Percentiles rank a stretch among this genome's conserved stretches.
Conservation (phyloP, 176 grass and related monocot species). For the Aegilops speltoides region DNA sequence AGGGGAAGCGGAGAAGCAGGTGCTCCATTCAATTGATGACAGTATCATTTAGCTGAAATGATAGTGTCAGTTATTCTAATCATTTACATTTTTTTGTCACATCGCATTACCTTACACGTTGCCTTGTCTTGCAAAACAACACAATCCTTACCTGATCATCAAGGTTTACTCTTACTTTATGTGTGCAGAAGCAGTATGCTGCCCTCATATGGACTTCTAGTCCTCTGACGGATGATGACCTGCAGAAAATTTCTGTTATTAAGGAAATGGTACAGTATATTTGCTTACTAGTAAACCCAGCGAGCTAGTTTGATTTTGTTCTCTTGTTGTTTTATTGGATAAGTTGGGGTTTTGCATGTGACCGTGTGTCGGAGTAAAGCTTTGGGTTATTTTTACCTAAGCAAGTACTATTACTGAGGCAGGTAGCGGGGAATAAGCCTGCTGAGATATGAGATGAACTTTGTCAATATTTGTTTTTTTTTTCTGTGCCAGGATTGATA, state of each 20-base stretch:
- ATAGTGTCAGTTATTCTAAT: background rate
- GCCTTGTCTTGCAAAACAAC: background rate
- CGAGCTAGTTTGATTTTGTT: slow-evolving; percentile 1
- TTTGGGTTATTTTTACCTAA: background rate
- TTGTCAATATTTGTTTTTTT: background rate
- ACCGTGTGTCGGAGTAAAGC: background rate
- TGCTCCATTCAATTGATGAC: slow-evolving; percentile 19
- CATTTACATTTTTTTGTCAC: background rate
- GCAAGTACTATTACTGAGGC: background rate
- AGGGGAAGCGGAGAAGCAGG: slow-evolving; percentile 96
- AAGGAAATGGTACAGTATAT: slow-evolving; percentile 56
- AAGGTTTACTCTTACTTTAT: slow-evolving; percentile 18
- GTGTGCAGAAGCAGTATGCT: slow-evolving; percentile 79
- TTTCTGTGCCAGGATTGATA: background rate
- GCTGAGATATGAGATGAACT: background rate
- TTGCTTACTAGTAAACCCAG: background rate
- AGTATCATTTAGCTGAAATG: slow-evolving; percentile 12
- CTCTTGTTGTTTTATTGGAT: background rate
- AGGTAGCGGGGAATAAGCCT: background rate
- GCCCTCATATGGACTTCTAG: slow-evolving; percentile 91
- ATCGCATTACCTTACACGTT: background rate
- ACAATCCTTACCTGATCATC: background rate
- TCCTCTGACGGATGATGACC: slow-evolving; percentile 57
- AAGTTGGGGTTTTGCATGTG: background rate
- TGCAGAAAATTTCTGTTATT: slow-evolving; percentile 49